Evolutionary conservation across 148 eudicot species (phyloP).

Genomic region (Spergularia marina): DNA sequence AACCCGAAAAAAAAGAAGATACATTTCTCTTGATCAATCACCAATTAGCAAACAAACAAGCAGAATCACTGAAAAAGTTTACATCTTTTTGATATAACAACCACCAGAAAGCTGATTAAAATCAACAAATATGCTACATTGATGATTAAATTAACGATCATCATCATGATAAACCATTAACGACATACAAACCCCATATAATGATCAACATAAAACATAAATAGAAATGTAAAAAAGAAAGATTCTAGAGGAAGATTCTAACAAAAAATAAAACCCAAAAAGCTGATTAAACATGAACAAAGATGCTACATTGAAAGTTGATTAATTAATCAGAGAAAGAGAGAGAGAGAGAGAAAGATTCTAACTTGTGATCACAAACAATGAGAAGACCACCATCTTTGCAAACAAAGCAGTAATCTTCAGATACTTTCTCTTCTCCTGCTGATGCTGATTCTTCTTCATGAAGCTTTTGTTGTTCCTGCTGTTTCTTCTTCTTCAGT

Average conservation of each 20-base stretch:
- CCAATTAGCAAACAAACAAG: not conserved
- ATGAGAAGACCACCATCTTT: constrained; percentile 72
- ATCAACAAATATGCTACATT: constrained; percentile 6
- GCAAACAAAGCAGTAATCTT: constrained; percentile 73
- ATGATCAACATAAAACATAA: not conserved
- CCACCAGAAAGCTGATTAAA: too few relatives aligned
- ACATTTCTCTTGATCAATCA: not conserved
- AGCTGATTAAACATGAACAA: not conserved
- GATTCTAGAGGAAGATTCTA: not conserved
- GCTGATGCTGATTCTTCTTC: not conserved
- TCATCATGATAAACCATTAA: not conserved
- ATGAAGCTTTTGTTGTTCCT: constrained; percentile 9
- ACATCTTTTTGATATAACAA: too few relatives aligned
- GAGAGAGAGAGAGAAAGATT: constrained; percentile 5
- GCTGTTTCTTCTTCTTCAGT: constrained; percentile 12
- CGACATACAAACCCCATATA: not conserved
- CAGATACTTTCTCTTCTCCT: constrained; percentile 32
- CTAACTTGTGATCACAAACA: constrained; percentile 67
- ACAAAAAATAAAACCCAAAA: not conserved
- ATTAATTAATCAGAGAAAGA: not conserved
- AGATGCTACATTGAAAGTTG: constrained; percentile 24
- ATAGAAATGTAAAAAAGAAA: too few relatives aligned
- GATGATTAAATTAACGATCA: not conserved
- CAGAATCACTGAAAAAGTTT: too few relatives aligned
- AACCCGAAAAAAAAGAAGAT: not conserved